Percentiles rank a stretch among this genome's conserved stretches.
Conservation (phyloP, 805 yeast genomes). For the Candida rishiriensis region DNA sequence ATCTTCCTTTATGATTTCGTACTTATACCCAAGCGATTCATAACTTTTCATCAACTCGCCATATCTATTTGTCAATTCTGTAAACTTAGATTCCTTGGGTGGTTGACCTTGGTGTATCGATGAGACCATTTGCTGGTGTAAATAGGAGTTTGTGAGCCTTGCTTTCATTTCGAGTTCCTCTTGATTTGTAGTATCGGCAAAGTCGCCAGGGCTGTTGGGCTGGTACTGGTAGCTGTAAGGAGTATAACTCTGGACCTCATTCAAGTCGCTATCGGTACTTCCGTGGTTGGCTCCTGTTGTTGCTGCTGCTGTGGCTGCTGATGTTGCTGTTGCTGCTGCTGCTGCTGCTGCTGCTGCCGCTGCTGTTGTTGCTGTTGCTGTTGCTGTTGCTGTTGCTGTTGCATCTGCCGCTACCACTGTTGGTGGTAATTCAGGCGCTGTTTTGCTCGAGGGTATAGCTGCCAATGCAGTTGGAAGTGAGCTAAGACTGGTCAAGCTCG, state of each 20-base stretch:
- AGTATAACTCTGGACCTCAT: conserved; percentile 22
- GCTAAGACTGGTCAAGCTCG: not conserved
- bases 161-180: conserved; percentile 23
- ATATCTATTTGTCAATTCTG: conserved; percentile 16
- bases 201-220: conserved; percentile 18
- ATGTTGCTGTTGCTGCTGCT: not conserved
- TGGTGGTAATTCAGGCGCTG: conserved; percentile 1
- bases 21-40: conserved; percentile 37
- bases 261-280: conserved; percentile 1
- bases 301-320: not conserved
- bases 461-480: not conserved
- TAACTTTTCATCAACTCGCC: conserved; percentile 42
- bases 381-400: conserved; percentile 1
- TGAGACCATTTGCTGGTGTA: conserved; percentile 20
- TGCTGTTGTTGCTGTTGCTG: conserved; percentile 1
- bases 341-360: not conserved
- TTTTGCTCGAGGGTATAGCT: not conserved
- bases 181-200: conserved; percentile 13
- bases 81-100: conserved; percentile 8
- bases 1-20: conserved; percentile 46
- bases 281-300: not conserved
- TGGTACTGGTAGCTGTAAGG: conserved; percentile 20
- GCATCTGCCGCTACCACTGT: not conserved
- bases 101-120: conserved; percentile 13
- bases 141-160: conserved; percentile 18